A percentile compares a stretch with the other conserved stretches of the same genome.
Conservation (phyloP, 2,329 filamentous ascomycete species). For the Arthroderma sp. region DNA sequence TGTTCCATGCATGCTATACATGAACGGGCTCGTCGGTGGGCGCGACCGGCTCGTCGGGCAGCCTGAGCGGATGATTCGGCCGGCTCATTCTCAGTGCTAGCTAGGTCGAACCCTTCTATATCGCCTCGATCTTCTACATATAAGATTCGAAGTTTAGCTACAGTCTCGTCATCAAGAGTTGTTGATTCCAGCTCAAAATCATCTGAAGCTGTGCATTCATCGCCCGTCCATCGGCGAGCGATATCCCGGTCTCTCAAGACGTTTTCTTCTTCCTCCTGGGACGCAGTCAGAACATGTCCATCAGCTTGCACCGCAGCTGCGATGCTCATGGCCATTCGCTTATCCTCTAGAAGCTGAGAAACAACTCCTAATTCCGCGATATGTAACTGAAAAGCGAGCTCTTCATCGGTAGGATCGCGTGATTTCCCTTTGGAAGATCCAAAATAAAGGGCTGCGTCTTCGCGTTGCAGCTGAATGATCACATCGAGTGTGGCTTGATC, state of each 20-base stretch:
- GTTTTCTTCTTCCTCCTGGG: constrained; percentile 8
- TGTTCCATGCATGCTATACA: constrained; percentile 20
- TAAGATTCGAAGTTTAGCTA: constrained; percentile 9
- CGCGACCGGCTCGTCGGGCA: constrained; percentile 2
- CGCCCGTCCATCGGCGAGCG: neutral
- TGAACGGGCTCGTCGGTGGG: neutral
- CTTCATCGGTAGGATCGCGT: constrained; percentile 10
- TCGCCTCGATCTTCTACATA: constrained; percentile 2
- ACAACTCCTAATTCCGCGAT: constrained; percentile 9
- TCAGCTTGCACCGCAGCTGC: constrained; percentile 12
- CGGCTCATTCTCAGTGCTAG: constrained; percentile 1
- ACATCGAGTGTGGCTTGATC: constrained; percentile 11
- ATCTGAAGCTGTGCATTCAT: neutral
- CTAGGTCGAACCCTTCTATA: neutral
- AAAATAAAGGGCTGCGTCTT: constrained; percentile 10
- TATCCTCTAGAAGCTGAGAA: constrained; percentile 10
- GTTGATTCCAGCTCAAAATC: neutral
- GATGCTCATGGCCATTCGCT: constrained; percentile 16
- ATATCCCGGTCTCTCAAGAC: constrained; percentile 3
- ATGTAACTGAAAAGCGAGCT: constrained; percentile 9
- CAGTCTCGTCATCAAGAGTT: constrained; percentile 7
- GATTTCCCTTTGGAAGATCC: constrained; percentile 9
- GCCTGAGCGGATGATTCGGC: constrained; percentile 8
- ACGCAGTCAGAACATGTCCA: constrained; percentile 8
- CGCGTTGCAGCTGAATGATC: constrained; percentile 12